Conservation (phyloP, 495 filamentous ascomycete species). For the Daldinia grandis region DNA sequence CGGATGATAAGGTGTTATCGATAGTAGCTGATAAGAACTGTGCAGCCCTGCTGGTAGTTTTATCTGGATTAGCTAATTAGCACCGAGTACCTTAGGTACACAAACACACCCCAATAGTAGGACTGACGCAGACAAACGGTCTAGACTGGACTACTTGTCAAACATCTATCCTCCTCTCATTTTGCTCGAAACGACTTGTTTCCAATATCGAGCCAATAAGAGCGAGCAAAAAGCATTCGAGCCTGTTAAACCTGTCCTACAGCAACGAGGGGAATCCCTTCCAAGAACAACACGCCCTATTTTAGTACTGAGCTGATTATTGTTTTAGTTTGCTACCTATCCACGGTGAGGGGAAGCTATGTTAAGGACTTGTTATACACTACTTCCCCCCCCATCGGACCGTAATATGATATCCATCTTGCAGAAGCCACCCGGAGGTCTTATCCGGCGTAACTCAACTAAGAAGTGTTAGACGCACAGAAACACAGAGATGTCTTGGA, state of each 20-base stretch:
- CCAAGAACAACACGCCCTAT: background rate
- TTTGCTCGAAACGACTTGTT: background rate
- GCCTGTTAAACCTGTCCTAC: background rate
- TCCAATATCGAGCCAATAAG: background rate
- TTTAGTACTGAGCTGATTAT: background rate
- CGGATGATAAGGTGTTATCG: conserved; percentile 15
- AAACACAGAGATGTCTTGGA: background rate
- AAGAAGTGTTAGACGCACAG: background rate
- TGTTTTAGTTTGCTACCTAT: background rate
- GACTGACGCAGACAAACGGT: background rate
- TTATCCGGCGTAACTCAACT: background rate
- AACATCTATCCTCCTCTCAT: background rate
- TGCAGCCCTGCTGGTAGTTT: too few species aligned
- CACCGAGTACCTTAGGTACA: background rate
- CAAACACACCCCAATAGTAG: background rate
- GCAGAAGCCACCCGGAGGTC: background rate
- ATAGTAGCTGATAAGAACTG: conserved; percentile 6
- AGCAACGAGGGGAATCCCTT: background rate
- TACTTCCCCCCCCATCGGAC: background rate
- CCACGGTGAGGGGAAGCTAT: too few species aligned
- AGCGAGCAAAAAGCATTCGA: background rate
- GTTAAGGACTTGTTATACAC: background rate
- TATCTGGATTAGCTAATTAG: too few species aligned
- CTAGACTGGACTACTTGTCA: background rate
- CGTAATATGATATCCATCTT: background rate